Evolutionary conservation across 1,284 basidiomycete species (phyloP).

Genomic region (Uromyces viciae-fabae): DNA sequence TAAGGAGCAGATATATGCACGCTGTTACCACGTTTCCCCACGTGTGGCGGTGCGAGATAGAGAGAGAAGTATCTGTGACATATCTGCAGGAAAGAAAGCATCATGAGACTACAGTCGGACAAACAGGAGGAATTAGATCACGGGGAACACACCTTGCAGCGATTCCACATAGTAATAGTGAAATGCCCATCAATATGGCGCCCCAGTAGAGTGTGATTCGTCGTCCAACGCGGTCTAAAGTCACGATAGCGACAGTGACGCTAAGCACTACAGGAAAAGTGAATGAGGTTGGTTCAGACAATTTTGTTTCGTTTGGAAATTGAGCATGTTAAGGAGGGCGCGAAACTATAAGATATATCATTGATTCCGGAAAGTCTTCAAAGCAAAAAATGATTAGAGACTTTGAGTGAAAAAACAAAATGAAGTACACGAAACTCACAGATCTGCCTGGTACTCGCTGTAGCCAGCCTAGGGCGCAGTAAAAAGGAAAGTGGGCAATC

Average conservation of each 20-base stretch:
- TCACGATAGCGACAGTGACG: slow-evolving; percentile 51
- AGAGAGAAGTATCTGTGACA: slow-evolving; percentile 10
- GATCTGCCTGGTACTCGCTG: slow-evolving; percentile 51
- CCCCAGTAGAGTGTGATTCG: slow-evolving; percentile 47
- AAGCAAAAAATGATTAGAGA: background rate
- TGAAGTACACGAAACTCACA: slow-evolving; percentile 39
- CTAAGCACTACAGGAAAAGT: slow-evolving; percentile 26
- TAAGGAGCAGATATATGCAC: background rate
- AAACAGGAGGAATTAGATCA: too few species aligned
- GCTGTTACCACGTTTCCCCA: slow-evolving; percentile 41
- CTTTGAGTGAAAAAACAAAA: background rate
- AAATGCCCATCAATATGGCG: slow-evolving; percentile 49
- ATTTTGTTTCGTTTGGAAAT: background rate
- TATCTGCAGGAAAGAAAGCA: background rate
- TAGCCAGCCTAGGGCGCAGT: slow-evolving; percentile 50
- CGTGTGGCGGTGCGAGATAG: background rate
- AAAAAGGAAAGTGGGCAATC: background rate
- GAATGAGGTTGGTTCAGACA: background rate
- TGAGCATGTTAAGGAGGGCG: background rate
- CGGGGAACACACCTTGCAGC: slow-evolving; percentile 22
- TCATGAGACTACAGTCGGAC: background rate
- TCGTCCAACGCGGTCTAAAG: slow-evolving; percentile 53
- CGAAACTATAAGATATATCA: slow-evolving; percentile 51
- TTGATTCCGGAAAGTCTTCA: slow-evolving; percentile 50
- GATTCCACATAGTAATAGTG: slow-evolving; percentile 50